Percentiles rank a stretch among this genome's conserved stretches.
These are phyloP conservation scores for Didymella pomorum DNA, from an alignment of 2,329 filamentous ascomycete genomes.

Conservation along the genomic window DNA sequence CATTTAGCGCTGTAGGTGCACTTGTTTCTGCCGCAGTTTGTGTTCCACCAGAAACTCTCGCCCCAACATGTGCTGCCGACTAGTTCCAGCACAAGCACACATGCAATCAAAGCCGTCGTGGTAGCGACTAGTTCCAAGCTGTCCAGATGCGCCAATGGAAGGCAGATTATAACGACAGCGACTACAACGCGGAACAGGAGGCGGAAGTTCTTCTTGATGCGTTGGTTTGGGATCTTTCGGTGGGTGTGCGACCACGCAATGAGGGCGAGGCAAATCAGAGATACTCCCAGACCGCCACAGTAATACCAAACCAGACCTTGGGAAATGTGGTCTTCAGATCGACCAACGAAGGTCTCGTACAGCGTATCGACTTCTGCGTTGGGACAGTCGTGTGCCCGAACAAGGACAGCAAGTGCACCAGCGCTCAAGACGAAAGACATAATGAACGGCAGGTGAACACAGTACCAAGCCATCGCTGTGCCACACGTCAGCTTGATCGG, in stretches of 20 bases:
- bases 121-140: conserved; percentile 50
- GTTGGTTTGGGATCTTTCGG: conserved; percentile 59
- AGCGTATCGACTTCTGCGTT: conserved; percentile 59
- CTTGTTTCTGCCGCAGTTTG: conserved; percentile 30
- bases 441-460: conserved; percentile 68
- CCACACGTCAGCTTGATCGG: not conserved
- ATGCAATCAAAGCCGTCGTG: conserved; percentile 50
- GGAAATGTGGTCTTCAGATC: conserved; percentile 61
- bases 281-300: conserved; percentile 66
- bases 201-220: conserved; percentile 61
- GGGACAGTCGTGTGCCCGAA: conserved; percentile 64
- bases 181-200: conserved; percentile 61
- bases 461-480: conserved; percentile 63
- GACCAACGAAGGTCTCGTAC: conserved; percentile 59
- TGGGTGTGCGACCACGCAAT: conserved; percentile 66
- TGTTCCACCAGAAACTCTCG: conserved; percentile 41
- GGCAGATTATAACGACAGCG: conserved; percentile 62
- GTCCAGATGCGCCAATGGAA: conserved; percentile 59
- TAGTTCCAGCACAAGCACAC: conserved; percentile 48
- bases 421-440: conserved; percentile 70
- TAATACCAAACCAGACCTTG: conserved; percentile 69
- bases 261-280: conserved; percentile 62
- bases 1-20: conserved; percentile 46
- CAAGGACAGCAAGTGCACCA: conserved; percentile 65
- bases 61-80: conserved; percentile 42